Conservation (phyloP, 1,139 yeast species). For the Suhomyces kunorum region DNA sequence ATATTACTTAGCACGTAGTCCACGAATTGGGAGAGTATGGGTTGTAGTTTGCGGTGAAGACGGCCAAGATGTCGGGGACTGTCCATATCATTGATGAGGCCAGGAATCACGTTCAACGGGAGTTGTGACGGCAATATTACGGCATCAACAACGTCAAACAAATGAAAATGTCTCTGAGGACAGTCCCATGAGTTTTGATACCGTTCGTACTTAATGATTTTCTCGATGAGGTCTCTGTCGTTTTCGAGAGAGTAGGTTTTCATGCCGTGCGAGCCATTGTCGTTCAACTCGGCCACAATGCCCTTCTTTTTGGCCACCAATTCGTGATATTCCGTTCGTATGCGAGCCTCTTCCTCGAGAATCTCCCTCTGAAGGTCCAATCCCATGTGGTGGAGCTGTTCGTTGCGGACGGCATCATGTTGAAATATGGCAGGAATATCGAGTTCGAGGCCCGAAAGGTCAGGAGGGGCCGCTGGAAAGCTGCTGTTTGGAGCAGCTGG, state of each 20-base stretch:
- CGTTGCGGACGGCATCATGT: constrained; percentile 29
- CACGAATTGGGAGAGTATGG: constrained; percentile 6
- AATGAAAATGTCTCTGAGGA: constrained; percentile 12
- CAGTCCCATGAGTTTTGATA: constrained; percentile 7
- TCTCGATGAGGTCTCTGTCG: constrained; percentile 15
- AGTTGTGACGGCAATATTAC: constrained; percentile 3
- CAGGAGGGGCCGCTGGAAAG: background rate
- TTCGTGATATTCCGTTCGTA: constrained; percentile 15
- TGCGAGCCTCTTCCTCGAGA: constrained; percentile 18
- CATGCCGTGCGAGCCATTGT: constrained; percentile 27
- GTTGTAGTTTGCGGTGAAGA: background rate
- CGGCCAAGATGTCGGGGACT: background rate
- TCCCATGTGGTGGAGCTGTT: constrained; percentile 21
- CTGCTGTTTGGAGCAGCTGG: background rate
- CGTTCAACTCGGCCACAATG: constrained; percentile 28
- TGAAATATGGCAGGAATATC: constrained; percentile 30
- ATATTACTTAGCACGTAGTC: constrained; percentile 5
- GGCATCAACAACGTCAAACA: constrained; percentile 7
- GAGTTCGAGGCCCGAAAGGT: constrained; percentile 22
- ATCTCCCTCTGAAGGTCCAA: constrained; percentile 21
- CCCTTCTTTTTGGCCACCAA: constrained; percentile 15
- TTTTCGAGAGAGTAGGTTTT: constrained; percentile 15
- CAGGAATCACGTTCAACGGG: constrained; percentile 5
- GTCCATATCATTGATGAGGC: constrained; percentile 6
- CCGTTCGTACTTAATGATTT: constrained; percentile 11